Conservation (phyloP, 352 stramenopile species). For the Proteromonas lacertae region DNA sequence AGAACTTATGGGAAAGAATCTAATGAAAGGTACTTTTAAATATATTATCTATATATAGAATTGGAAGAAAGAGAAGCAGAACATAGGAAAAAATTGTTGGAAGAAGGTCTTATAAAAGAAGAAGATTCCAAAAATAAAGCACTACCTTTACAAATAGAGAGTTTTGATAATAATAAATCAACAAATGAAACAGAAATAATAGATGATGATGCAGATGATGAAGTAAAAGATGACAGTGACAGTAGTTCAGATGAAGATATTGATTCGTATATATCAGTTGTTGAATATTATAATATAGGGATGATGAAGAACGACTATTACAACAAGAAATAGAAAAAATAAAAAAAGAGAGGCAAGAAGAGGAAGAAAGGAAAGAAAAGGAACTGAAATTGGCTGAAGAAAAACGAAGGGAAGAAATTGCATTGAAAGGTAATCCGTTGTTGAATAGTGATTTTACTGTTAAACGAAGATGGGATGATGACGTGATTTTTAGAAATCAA, state of each 20-base stretch:
- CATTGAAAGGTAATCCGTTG: neutral
- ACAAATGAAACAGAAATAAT: neutral
- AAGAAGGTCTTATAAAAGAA: neutral
- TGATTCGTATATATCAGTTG: neutral
- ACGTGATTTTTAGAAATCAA: conserved; percentile 96
- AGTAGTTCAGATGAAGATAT: conserved; percentile 1
- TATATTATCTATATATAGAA: neutral
- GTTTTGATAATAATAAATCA: neutral
- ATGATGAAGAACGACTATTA: conserved; percentile 83
- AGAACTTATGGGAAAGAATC: neutral
- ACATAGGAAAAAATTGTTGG: neutral
- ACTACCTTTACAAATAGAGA: neutral
- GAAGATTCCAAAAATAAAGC: neutral
- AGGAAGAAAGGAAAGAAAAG: conserved; percentile 42
- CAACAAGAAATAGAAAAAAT: conserved; percentile 91
- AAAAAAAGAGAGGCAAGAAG: conserved; percentile 64
- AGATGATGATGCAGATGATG: neutral
- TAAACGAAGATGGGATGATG: conserved; percentile 92
- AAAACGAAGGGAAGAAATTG: neutral
- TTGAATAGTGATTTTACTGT: conserved; percentile 10
- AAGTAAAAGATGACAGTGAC: conserved; percentile 1
- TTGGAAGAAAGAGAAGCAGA: neutral
- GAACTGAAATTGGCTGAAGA: conserved; percentile 13
- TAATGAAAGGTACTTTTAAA: neutral
- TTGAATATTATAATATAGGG: conserved; percentile 14